Conservation (phyloP, 768 basidiomycete genomes). For the Agaricus subrufescens region DNA sequence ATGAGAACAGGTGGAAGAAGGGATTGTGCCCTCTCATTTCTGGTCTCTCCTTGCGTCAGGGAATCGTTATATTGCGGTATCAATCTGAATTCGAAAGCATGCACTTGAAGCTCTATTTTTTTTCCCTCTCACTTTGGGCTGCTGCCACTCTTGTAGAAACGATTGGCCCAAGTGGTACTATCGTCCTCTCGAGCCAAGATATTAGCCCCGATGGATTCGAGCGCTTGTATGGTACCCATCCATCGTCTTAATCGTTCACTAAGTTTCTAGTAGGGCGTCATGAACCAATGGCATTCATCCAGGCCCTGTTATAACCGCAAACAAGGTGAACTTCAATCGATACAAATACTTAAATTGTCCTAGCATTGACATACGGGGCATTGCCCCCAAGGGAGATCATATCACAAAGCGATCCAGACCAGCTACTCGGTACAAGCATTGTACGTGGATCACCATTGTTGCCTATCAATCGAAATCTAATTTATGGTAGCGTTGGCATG, state of each 20-base stretch:
- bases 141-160: background rate
- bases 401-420: slow-evolving; percentile 31
- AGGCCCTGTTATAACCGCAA: slow-evolving; percentile 24
- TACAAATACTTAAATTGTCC: background rate
- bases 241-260: background rate
- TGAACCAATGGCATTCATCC: background rate
- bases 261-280: background rate
- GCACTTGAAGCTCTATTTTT: background rate
- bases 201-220: slow-evolving; percentile 16
- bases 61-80: no score
- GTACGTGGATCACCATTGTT: slow-evolving; percentile 18
- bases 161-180: background rate
- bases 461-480: background rate
- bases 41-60: no score
- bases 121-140: background rate
- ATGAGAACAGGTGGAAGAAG: no score
- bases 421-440: slow-evolving; percentile 36
- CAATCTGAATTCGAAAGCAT: no score
- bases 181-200: slow-evolving; percentile 5
- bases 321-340: slow-evolving; percentile 5
- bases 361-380: background rate
- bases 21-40: no score
- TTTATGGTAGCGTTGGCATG: slow-evolving; percentile 27
- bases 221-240: slow-evolving; percentile 12
- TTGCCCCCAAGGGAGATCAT: slow-evolving; percentile 26